Evolutionary conservation across 441 rosid genomes (phyloP).

Genomic region (Syzygium malaccense): DNA sequence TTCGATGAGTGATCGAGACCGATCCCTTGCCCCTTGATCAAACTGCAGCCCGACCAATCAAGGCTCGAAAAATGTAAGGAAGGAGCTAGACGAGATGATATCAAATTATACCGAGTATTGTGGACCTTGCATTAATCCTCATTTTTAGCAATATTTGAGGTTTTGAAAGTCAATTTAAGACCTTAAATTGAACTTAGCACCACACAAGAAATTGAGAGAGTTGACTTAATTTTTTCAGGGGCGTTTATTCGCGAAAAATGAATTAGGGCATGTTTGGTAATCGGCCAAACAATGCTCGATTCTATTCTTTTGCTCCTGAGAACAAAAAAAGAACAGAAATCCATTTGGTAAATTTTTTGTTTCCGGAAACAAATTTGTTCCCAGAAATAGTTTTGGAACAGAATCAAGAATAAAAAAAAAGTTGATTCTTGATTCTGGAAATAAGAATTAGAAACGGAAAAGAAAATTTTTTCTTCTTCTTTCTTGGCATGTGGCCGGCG

Average conservation of each 20-base stretch:
- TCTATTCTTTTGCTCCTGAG: no score
- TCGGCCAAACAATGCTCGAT: no score
- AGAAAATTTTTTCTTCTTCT: no score
- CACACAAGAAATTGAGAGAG: background rate
- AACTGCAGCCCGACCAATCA: background rate
- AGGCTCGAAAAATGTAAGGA: background rate
- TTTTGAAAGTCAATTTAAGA: background rate
- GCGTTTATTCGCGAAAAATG: background rate
- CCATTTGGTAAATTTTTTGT: no score
- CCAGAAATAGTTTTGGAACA: no score
- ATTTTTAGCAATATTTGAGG: background rate
- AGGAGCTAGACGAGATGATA: background rate
- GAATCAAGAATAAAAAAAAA: no score
- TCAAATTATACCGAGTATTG: background rate
- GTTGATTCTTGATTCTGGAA: no score
- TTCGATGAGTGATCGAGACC: rapidly evolving
- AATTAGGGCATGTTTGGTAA: background rate
- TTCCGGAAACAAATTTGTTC: no score
- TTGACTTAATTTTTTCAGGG: rapidly evolving
- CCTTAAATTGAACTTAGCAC: background rate
- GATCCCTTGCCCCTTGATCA: background rate
- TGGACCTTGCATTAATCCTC: background rate
- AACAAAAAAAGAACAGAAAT: no score
- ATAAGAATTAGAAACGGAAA: no score
- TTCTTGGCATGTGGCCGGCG: no score